These are phyloP conservation scores for Alternaria conjuncta DNA, from an alignment of 2,329 filamentous ascomycete species.

Conservation along the genomic window DNA sequence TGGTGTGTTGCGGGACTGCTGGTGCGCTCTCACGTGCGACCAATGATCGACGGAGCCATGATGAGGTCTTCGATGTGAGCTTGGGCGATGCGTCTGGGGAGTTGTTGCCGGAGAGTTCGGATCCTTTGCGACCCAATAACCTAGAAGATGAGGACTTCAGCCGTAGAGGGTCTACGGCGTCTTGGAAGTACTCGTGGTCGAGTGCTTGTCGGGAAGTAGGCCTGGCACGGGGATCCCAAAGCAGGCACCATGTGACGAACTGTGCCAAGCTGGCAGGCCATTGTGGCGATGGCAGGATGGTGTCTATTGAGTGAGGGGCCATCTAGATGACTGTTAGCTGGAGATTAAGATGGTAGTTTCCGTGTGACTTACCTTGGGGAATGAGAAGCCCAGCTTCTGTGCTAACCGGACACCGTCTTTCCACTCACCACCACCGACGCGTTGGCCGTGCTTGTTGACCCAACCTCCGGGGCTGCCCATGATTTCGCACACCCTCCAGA, in stretches of 20 bases:
- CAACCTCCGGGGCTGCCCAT: constrained; percentile 99
- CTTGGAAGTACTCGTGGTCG: constrained; percentile 90
- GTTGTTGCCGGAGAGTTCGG: constrained; percentile 72
- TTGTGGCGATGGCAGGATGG: constrained; percentile 85
- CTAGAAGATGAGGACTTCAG: constrained; percentile 90
- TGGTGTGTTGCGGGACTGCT: constrained; percentile 57
- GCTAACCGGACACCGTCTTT: constrained; percentile 91
- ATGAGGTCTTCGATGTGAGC: constrained; percentile 77
- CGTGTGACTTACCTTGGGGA: constrained; percentile 70
- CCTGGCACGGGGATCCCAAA: constrained; percentile 95
- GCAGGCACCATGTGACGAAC: constrained; percentile 97
- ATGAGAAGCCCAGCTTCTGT: constrained; percentile 96
- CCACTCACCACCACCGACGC: constrained; percentile 96
- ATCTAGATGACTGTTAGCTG: constrained; percentile 68
- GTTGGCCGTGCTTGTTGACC: constrained; percentile 88
- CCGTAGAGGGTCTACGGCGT: constrained; percentile 88
- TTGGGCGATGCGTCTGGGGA: constrained; percentile 63
- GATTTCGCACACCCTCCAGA: constrained; percentile 98
- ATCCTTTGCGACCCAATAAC: constrained; percentile 87
- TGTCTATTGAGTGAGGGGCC: constrained; percentile 96
- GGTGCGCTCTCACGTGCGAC: constrained; percentile 78
- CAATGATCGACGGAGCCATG: constrained; percentile 95
- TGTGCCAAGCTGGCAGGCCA: constrained; percentile 88
- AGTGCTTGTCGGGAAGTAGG: constrained; percentile 94
- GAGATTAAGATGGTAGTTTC: background rate